These are phyloP conservation scores for Bathelium albidoporum DNA, from an alignment of 495 filamentous ascomycete species.

Conservation along the genomic window DNA sequence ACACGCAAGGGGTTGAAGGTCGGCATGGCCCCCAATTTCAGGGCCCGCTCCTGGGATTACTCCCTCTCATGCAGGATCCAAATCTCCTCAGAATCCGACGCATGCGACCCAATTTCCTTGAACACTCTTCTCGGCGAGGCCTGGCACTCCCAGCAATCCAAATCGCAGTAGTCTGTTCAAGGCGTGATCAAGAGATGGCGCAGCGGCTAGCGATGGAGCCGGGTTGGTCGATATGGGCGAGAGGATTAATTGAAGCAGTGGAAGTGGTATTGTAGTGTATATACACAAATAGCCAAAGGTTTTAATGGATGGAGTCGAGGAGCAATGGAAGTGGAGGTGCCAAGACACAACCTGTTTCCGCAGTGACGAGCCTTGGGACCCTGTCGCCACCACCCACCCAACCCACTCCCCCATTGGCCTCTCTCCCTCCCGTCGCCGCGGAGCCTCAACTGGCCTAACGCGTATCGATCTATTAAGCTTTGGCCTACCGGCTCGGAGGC, in stretches of 20 bases:
- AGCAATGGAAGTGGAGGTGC: not conserved
- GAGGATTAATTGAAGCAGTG: not conserved
- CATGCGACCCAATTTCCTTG: not conserved
- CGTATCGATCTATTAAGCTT: not conserved
- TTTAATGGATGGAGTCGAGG: not conserved
- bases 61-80: not conserved
- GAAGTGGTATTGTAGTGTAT: not conserved
- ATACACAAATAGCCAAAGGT: not conserved
- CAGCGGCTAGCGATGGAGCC: not conserved
- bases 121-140: not conserved
- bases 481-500: not conserved
- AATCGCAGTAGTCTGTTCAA: not conserved
- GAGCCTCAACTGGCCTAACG: too few species aligned
- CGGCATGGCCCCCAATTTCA: not conserved
- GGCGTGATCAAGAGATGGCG: not conserved
- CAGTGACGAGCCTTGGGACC: not conserved
- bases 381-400: not conserved
- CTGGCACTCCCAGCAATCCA: not conserved
- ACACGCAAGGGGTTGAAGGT: constrained; percentile 4
- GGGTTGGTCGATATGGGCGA: not conserved
- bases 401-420: too few species aligned
- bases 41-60: not conserved
- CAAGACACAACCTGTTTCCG: not conserved
- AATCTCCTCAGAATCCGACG: not conserved
- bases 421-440: too few species aligned